phyloP scores from a whole-genome alignment of 345 rosid species.

The Carallia brachiata region DNA sequence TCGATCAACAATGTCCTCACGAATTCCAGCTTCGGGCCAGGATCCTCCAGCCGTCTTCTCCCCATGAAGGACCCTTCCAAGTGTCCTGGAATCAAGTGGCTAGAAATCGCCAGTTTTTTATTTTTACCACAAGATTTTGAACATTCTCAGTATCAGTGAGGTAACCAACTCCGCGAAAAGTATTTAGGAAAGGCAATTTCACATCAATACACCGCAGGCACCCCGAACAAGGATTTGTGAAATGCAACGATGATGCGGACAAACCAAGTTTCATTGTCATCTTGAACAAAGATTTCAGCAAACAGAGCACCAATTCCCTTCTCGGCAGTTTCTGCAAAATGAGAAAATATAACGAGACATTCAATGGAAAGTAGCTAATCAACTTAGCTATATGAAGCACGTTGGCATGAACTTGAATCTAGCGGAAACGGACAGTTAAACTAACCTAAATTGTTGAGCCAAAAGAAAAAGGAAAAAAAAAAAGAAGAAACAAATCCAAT shows the following conservation, averaged over 20 bases:
- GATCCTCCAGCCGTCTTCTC: slow-evolving; percentile 38
- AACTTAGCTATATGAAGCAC: too few species aligned
- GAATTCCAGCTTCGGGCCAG: slow-evolving; percentile 47
- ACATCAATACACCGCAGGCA: slow-evolving; percentile 27
- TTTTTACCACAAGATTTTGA: slow-evolving; percentile 21
- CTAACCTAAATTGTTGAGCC: too few species aligned
- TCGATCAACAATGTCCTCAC: slow-evolving; percentile 90
- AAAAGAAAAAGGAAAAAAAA: too few species aligned
- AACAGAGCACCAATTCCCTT: too few species aligned
- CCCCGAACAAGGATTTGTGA: slow-evolving; percentile 36
- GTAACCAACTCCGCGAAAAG: slow-evolving; percentile 32
- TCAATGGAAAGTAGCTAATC: too few species aligned
- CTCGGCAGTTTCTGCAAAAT: too few species aligned
- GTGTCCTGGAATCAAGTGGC: slow-evolving; percentile 47
- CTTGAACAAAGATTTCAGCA: not conserved
- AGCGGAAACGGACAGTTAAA: too few species aligned
- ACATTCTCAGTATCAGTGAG: slow-evolving; percentile 19
- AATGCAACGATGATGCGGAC: slow-evolving; percentile 40
- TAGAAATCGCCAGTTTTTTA: slow-evolving; percentile 31
- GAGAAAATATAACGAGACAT: too few species aligned
- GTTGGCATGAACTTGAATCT: too few species aligned
- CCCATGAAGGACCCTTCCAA: slow-evolving; percentile 53
- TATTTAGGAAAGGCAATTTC: slow-evolving; percentile 23
- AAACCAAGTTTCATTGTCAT: slow-evolving; percentile 36
- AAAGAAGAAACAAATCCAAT: too few species aligned